These are phyloP conservation scores for Blastocladiella emersonii DNA, from an alignment of 371 early-diverging fungal species.

Conservation along the genomic window DNA sequence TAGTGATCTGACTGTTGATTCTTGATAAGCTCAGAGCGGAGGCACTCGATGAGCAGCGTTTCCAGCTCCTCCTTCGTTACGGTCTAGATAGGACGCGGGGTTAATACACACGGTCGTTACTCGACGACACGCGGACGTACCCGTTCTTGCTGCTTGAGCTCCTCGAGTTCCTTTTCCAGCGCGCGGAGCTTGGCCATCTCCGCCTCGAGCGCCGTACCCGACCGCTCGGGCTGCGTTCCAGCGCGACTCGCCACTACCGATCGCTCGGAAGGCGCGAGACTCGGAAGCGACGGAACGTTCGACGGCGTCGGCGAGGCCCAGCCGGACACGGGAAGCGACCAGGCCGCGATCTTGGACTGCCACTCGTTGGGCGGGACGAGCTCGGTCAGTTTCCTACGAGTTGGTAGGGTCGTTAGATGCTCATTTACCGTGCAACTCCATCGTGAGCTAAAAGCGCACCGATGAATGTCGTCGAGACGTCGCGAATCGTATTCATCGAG, in stretches of 20 bases:
- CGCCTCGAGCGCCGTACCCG: conserved; percentile 7
- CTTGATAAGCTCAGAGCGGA: neutral
- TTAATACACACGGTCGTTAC: neutral
- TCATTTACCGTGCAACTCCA: neutral
- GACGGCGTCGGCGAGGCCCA: conserved; percentile 6
- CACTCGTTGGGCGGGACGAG: conserved; percentile 14
- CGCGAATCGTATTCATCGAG: conserved; percentile 5
- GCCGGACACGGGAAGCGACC: conserved; percentile 9
- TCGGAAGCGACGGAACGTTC: neutral
- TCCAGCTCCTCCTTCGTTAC: conserved; percentile 9
- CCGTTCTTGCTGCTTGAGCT: neutral
- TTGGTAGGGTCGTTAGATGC: neutral
- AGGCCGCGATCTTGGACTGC: conserved; percentile 11
- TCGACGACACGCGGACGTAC: neutral
- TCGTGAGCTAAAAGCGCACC: neutral
- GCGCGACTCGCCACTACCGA: too few species aligned
- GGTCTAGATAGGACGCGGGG: conserved; percentile 1
- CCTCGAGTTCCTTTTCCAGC: neutral
- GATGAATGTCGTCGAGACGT: conserved; percentile 10
- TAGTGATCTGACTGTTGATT: too few species aligned
- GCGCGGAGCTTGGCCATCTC: conserved; percentile 7
- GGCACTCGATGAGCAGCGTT: conserved; percentile 6
- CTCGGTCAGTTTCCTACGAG: conserved; percentile 7
- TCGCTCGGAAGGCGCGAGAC: neutral
- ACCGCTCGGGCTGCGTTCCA: neutral